Conservation (phyloP, 2,329 filamentous ascomycete genomes). For the Botrytis galanthina region DNA sequence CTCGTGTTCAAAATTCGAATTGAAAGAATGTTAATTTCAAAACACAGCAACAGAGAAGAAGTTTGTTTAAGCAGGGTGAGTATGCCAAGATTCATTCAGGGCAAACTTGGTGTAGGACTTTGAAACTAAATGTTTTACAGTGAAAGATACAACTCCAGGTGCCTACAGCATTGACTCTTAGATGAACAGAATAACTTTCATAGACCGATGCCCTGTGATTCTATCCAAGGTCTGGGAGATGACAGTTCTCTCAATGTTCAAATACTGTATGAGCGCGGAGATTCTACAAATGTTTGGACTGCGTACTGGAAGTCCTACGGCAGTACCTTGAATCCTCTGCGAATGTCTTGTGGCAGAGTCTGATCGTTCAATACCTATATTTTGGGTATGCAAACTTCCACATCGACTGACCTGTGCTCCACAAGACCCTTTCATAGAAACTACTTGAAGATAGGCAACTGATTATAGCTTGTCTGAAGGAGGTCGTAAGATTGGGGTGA, state of each 20-base stretch:
- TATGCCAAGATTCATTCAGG: neutral
- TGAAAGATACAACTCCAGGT: neutral
- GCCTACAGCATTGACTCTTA: neutral
- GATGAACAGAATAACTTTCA: neutral
- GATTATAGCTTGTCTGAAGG: neutral
- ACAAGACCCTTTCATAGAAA: neutral
- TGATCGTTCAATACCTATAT: neutral
- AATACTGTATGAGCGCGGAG: neutral
- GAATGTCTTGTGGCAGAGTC: neutral
- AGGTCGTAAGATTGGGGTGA: neutral
- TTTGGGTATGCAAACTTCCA: conserved; percentile 10
- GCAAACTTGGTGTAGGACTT: neutral
- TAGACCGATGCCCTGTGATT: neutral
- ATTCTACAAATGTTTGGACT: neutral
- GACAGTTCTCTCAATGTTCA: neutral
- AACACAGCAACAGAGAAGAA: neutral
- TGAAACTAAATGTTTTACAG: conserved; percentile 14
- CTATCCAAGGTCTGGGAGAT: neutral
- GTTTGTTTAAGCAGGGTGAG: neutral
- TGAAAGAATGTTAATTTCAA: neutral
- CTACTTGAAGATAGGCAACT: neutral
- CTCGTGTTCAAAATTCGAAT: neutral
- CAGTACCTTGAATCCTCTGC: neutral
- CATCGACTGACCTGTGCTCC: neutral
- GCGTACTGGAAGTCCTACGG: neutral